Evolutionary conservation across 192 early-diverging fungal species (phyloP), one percentile per base, ranked within the genome.

Genomic region (Backusella psychrophila): DNA sequence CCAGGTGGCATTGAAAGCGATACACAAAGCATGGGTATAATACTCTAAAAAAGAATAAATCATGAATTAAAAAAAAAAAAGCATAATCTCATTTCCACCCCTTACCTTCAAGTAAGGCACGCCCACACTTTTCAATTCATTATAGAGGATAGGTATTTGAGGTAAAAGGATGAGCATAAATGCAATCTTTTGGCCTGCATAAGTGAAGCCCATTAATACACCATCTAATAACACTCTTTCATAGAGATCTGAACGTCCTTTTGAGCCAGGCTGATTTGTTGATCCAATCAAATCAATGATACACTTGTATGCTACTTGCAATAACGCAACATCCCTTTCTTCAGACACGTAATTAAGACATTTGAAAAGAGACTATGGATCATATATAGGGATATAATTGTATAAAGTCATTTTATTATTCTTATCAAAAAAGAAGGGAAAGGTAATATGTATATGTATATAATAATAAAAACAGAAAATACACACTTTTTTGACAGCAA

Each of bases 281-380:
- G 12, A 73, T 1, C n/a, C 31, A 6, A 73, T 73, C 35, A 78
- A 41, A 53, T 72, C 71, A 17, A 73, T 38, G 23, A 78, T 36
- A 29, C 77, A 78, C n/a, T 53, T 29, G 53, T 78, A 78, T n/a
- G 77, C 56, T 19, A 26, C 53, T 26, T 66, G 34, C 1, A 78
- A 31, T 34, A 73, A 56, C 4, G 46, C 35, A 11, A 68, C 19
- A 2, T 73, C 77, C 34, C 65, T 39, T 26, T 65, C 34, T 34
- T 78, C 71, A 19, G 77, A 72, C 44, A 78, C 26, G 26, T 73
- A 73, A 29, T 31, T 14, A n/a, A 78, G 39, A 53, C 71, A 78
- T 15, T 41, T 63, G 71, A 78, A 78, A 9, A 78, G 63, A n/a
- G 71, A 44, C 77, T 78, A 35, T 1, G 34, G 7, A 41, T 23